These are phyloP conservation scores for Carallia pectinifolia DNA, from an alignment of 345 rosid species.

Conservation along the genomic window DNA sequence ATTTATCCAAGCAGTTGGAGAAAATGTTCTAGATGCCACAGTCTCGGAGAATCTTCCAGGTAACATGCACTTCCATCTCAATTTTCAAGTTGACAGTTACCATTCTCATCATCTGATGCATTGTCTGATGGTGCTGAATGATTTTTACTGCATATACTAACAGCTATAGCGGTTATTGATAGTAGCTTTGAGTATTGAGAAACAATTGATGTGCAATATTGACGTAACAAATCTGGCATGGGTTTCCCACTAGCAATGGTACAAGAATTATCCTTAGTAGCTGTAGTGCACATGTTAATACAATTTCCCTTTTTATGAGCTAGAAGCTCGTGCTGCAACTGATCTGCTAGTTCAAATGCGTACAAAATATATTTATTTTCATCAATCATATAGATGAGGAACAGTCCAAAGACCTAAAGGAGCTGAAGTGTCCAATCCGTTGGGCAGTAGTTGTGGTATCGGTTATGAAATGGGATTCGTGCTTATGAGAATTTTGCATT, in stretches of 20 bases:
- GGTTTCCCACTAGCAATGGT: neutral
- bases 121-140: too few species aligned
- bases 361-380: neutral
- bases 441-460: neutral
- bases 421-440: slow-evolving; percentile 1
- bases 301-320: neutral
- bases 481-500: slow-evolving; percentile 19
- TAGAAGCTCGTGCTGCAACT: neutral
- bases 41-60: slow-evolving; percentile 95
- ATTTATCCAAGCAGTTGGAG: slow-evolving; percentile 85
- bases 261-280: neutral
- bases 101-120: neutral
- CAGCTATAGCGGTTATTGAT: neutral
- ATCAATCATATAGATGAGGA: neutral
- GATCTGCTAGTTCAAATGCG: neutral
- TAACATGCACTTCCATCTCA: slow-evolving; percentile 27
- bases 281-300: too few species aligned
- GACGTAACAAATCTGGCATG: neutral
- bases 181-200: neutral
- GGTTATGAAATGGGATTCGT: neutral
- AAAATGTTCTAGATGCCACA: slow-evolving; percentile 77
- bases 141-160: too few species aligned
- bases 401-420: neutral
- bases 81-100: neutral
- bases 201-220: neutral